A percentile compares a stretch with the other conserved stretches of the same genome.
Evolutionary conservation across 257 asterid genomes (phyloP).

Genomic region (Ocimum tenuiflorum): DNA sequence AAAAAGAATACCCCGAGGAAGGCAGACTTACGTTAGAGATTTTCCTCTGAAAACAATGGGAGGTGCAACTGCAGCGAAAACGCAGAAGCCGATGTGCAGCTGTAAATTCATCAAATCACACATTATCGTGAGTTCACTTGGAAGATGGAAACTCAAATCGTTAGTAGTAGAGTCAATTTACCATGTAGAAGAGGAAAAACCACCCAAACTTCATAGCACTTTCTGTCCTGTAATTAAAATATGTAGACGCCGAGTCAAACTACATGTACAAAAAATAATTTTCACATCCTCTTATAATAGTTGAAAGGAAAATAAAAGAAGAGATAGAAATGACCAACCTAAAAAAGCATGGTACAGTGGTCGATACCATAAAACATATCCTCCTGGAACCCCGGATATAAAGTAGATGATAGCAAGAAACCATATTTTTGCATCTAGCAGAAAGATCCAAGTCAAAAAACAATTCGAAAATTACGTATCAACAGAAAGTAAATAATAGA

Average conservation of each 20-base stretch:
- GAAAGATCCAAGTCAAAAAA: conserved; percentile 22
- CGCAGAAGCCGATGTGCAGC: conserved; percentile 85
- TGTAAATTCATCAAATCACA: conserved; percentile 32
- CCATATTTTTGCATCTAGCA: conserved; percentile 53
- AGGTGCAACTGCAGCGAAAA: conserved; percentile 89
- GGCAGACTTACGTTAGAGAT: conserved; percentile 70
- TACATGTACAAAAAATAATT: neutral
- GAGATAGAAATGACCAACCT: conserved; percentile 38
- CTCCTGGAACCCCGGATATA: conserved; percentile 92
- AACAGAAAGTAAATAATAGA: neutral
- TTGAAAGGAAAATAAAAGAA: conserved; percentile 2
- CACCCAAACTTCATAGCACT: conserved; percentile 84
- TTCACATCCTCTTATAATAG: conserved; percentile 1
- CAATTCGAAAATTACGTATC: neutral
- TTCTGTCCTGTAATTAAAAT: conserved; percentile 69
- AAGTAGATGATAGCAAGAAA: conserved; percentile 90
- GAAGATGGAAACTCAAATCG: neutral
- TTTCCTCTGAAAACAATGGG: conserved; percentile 92
- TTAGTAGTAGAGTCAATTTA: conserved; percentile 23
- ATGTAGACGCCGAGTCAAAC: conserved; percentile 12
- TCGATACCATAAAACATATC: conserved; percentile 86
- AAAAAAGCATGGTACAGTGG: conserved; percentile 91
- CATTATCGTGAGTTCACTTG: neutral
- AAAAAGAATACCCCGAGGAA: neutral
- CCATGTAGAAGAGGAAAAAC: conserved; percentile 91